phyloP scores from a whole-genome alignment of 495 filamentous ascomycete species.

The Hyaloscypha bicolor region DNA sequence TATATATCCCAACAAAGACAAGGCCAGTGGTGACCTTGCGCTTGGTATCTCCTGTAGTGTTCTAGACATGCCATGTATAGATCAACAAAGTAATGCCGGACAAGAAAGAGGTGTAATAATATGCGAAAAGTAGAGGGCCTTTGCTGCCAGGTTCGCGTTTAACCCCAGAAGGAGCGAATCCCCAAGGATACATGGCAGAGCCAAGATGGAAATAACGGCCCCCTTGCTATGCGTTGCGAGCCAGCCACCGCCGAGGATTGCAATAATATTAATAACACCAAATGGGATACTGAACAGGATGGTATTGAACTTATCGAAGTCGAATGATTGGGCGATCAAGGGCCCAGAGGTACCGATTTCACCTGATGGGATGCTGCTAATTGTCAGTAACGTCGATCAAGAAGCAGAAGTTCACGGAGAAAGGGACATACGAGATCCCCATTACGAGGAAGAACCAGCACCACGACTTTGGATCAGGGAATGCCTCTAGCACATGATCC shows the following conservation, averaged over 20 bases:
- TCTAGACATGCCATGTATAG: conserved; percentile 61
- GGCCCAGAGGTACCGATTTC: conserved; percentile 63
- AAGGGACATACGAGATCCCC: conserved; percentile 39
- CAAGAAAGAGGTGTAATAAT: conserved; percentile 45
- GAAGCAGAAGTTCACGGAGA: conserved; percentile 15
- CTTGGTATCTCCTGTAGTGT: conserved; percentile 65
- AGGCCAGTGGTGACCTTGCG: conserved; percentile 60
- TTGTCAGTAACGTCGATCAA: conserved; percentile 1
- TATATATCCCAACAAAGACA: conserved; percentile 56
- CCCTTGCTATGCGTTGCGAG: no score
- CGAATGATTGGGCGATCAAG: conserved; percentile 59
- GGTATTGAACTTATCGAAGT: conserved; percentile 55
- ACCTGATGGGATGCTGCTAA: conserved; percentile 56
- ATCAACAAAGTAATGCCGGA: conserved; percentile 60
- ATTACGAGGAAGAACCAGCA: conserved; percentile 60
- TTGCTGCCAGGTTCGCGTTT: conserved; percentile 43
- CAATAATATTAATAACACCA: background rate
- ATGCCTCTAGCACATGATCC: conserved; percentile 59
- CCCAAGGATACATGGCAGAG: no score
- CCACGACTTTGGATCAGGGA: conserved; percentile 57
- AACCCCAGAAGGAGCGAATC: conserved; percentile 39
- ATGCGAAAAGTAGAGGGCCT: conserved; percentile 55
- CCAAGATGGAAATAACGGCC: no score
- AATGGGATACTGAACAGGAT: conserved; percentile 65
- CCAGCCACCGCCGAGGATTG: no score